Evolutionary conservation across 177 flowering plant species (phyloP).

Genomic region (Vitis hybrid): DNA sequence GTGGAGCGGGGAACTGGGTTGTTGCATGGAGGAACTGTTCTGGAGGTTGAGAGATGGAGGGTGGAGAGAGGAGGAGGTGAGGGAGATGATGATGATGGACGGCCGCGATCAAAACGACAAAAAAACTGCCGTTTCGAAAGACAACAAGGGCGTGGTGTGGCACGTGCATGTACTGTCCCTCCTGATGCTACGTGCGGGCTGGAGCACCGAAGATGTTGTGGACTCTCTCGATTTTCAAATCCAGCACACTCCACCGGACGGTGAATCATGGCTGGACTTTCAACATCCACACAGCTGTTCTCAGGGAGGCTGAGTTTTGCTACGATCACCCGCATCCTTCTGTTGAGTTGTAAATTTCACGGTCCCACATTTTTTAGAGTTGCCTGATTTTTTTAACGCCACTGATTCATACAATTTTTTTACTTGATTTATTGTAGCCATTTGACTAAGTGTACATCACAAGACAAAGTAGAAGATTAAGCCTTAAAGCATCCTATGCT

Average conservation of each 20-base stretch:
- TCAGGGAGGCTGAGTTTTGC: not conserved
- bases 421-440: too few species aligned
- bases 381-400: too few species aligned
- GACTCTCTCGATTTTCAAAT: constrained; percentile 42
- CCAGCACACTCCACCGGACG: not conserved
- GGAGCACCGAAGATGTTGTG: constrained; percentile 67
- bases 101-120: constrained; percentile 22
- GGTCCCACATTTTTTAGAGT: too few species aligned
- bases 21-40: constrained; percentile 46
- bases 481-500: too few species aligned
- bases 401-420: too few species aligned
- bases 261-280: not conserved
- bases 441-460: too few species aligned
- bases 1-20: constrained; percentile 36
- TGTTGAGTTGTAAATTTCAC: too few species aligned
- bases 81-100: constrained; percentile 68
- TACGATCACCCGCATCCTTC: too few species aligned
- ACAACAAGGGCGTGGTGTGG: constrained; percentile 24
- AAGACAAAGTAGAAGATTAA: too few species aligned
- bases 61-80: constrained; percentile 71
- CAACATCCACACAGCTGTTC: constrained; percentile 5
- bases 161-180: constrained; percentile 39
- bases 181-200: constrained; percentile 55
- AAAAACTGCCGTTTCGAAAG: constrained; percentile 4
- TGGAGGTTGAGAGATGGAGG: constrained; percentile 71